Percentiles rank a stretch among this genome's conserved stretches.
Evolutionary conservation across 1,139 yeast species (phyloP).

Genomic region (Arxiozyma slooffiae): DNA sequence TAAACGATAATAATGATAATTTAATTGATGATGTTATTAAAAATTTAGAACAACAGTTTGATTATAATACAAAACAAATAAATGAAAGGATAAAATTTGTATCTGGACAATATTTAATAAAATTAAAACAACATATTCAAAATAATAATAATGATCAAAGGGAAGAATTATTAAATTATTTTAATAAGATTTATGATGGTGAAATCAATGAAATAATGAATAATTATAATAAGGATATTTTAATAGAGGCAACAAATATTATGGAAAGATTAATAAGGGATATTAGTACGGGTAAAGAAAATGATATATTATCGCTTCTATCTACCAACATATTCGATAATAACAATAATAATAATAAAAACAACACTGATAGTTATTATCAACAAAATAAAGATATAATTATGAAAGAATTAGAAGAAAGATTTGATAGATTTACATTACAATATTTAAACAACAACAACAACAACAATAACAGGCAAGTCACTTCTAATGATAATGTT

Average conservation of each 20-base stretch:
- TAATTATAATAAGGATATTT: too few species aligned
- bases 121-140: neutral
- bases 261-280: neutral
- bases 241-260: neutral
- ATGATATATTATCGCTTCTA: neutral
- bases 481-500: neutral
- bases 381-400: neutral
- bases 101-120: neutral
- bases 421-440: neutral
- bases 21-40: neutral
- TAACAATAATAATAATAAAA: too few species aligned
- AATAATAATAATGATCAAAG: neutral
- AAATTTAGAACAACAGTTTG: neutral
- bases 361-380: neutral
- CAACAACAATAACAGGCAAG: neutral
- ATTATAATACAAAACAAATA: neutral
- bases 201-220: neutral
- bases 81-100: neutral
- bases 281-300: neutral
- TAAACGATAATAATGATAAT: conserved; percentile 17
- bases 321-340: neutral
- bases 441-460: neutral
- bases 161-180: neutral
- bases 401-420: neutral
- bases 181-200: too few species aligned